Evolutionary conservation across 202 grass and related monocot genomes (phyloP).

Genomic region (Saccharum hybrid): DNA sequence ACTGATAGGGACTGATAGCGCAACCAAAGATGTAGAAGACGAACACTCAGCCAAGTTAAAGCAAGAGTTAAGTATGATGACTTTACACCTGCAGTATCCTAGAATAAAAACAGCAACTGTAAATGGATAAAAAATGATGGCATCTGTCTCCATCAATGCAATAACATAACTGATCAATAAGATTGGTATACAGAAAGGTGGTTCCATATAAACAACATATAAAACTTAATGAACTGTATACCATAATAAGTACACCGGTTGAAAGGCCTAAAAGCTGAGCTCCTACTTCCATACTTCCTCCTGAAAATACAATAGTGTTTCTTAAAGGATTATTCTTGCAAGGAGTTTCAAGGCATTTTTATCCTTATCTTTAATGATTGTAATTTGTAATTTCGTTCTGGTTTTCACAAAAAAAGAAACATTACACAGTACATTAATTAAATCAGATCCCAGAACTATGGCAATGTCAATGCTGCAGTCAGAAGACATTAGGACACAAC

Average conservation of each 20-base stretch:
- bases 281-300: constrained; percentile 99
- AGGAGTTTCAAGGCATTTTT: not conserved
- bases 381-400: not conserved
- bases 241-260: constrained; percentile 73
- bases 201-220: constrained; percentile 22
- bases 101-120: constrained; percentile 35
- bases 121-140: constrained; percentile 16
- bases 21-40: constrained; percentile 90
- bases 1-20: constrained; percentile 82
- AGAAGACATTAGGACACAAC: constrained; percentile 11
- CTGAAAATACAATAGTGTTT: constrained; percentile 50
- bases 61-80: constrained; percentile 70
- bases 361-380: constrained; percentile 1
- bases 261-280: constrained; percentile 78
- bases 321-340: constrained; percentile 23
- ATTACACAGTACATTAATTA: constrained; percentile 9
- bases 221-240: constrained; percentile 50
- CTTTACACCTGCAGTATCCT: constrained; percentile 80
- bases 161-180: constrained; percentile 38
- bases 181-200: constrained; percentile 1
- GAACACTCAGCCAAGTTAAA: constrained; percentile 69
- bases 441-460: not conserved
- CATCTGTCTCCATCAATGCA: constrained; percentile 19
- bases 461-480: constrained; percentile 6
- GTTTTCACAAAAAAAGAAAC: not conserved